phyloP scores from a whole-genome alignment of 805 yeast genomes.

The Blastobotrys parvus region DNA sequence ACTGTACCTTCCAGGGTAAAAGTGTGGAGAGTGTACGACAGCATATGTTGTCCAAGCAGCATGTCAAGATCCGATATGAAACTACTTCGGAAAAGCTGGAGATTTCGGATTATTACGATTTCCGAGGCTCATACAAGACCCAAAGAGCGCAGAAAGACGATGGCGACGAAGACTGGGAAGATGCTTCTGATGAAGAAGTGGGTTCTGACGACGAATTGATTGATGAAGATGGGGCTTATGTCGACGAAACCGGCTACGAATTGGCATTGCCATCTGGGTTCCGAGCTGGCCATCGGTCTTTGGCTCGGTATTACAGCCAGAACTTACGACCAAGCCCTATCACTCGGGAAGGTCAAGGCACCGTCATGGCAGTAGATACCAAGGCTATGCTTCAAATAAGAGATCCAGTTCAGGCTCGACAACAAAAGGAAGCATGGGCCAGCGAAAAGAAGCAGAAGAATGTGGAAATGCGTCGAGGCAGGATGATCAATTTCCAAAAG shows the following conservation, averaged over 20 bases:
- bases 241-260: constrained; percentile 56
- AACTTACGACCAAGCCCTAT: constrained; percentile 42
- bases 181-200: constrained; percentile 17
- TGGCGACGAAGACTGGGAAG: constrained; percentile 31
- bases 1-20: constrained; percentile 79
- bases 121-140: constrained; percentile 48
- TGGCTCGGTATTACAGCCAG: constrained; percentile 66
- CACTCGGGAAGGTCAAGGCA: constrained; percentile 56
- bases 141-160: constrained; percentile 18
- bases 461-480: constrained; percentile 42
- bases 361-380: constrained; percentile 66
- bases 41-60: constrained; percentile 80
- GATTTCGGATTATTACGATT: constrained; percentile 78
- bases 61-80: constrained; percentile 85
- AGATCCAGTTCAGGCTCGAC: constrained; percentile 34
- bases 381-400: constrained; percentile 22
- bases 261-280: constrained; percentile 70
- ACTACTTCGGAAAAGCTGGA: constrained; percentile 65
- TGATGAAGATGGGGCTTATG: constrained; percentile 28
- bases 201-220: constrained; percentile 26
- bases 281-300: constrained; percentile 72
- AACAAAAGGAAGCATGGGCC: constrained; percentile 55
- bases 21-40: constrained; percentile 79
- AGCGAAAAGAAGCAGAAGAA: constrained; percentile 41
- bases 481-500: constrained; percentile 70